Conservation (phyloP, 2,329 filamentous ascomycete species). For the Fusarium napiforme region DNA sequence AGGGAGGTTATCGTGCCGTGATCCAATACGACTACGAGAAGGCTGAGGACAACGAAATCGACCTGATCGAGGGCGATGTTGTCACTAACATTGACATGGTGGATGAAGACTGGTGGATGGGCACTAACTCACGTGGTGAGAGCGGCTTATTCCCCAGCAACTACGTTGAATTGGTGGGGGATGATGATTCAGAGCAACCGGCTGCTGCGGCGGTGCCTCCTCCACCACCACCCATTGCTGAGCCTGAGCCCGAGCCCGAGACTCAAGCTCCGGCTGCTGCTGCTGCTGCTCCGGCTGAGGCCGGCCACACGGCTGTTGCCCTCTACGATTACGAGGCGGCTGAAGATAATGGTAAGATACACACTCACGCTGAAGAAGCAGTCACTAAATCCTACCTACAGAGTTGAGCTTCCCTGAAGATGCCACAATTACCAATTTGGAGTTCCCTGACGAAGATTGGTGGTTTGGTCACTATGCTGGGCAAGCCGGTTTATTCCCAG, state of each 20-base stretch:
- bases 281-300: constrained; percentile 50
- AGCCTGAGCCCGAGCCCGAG: constrained; percentile 46
- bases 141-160: constrained; percentile 95
- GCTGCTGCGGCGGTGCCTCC: constrained; percentile 44
- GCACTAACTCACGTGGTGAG: constrained; percentile 85
- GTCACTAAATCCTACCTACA: constrained; percentile 49
- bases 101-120: constrained; percentile 99
- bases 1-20: constrained; percentile 76
- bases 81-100: constrained; percentile 97
- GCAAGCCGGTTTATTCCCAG: constrained; percentile 83
- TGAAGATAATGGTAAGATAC: constrained; percentile 81
- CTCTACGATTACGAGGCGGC: constrained; percentile 97
- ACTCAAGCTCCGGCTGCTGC: constrained; percentile 51
- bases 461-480: constrained; percentile 92
- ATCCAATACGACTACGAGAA: constrained; percentile 97
- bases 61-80: constrained; percentile 86
- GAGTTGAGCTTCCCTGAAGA: constrained; percentile 87
- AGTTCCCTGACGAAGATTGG: constrained; percentile 99
- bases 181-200: constrained; percentile 62
- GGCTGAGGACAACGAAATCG: constrained; percentile 96
- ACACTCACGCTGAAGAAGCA: not conserved
- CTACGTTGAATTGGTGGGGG: constrained; percentile 89
- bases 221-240: constrained; percentile 49
- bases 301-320: constrained; percentile 79
- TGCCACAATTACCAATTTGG: constrained; percentile 82